Base-by-base conservation (phyloP, 805 yeast genomes). In the Metschnikowia gruessii region DNA sequence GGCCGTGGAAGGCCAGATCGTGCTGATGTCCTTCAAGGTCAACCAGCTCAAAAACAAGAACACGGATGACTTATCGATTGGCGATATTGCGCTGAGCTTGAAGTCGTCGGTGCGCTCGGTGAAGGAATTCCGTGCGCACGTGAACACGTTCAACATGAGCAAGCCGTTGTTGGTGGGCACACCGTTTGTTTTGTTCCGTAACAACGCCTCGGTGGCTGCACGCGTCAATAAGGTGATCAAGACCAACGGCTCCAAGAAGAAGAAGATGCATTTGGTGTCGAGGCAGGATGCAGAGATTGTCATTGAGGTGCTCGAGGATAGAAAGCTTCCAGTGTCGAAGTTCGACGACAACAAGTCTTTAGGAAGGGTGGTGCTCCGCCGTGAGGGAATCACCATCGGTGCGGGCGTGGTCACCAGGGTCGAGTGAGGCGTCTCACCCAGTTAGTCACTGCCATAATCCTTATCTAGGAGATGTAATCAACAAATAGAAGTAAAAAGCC, bases 121-220 rank as follows among this genome's bases (percentile, higher is more conserved):
- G 5, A 60, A 58, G 42, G 57, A 52, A 16, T 65, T 72, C 44
- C 55, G 51, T 3, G 66, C 64, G 17, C 43, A 56, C 4, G 43
- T 72, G 37, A 64, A 54, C 45, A 59, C 72, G 40, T 72, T 72
- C 55, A 65, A 72, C 49, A 61, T 82, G 57, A 74, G 74, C 30
- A 75, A 87, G 53, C 97, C 97, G 0, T 65, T 90, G 38, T 67
- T 90, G 34, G 82, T 84, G 12, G 97, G 97, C 7, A 76, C 95
- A 0, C 84, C 91, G 34, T 75, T 89, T 53, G 78, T 88, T 34
- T 63, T 88, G 43, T 89, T 90, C 65, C 76, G 91, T 50, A 90
- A 91, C 51, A 82, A 87, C 47, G 75, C 81, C 21, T 81, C 83
- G 36, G 79, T 80, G 35, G 87, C 94, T 1, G 89, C 89, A 4